Evolutionary conservation across 2,329 filamentous ascomycete species (phyloP), one percentile per base, ranked within the genome.

Genomic region (Penicillium hesseltinei): DNA sequence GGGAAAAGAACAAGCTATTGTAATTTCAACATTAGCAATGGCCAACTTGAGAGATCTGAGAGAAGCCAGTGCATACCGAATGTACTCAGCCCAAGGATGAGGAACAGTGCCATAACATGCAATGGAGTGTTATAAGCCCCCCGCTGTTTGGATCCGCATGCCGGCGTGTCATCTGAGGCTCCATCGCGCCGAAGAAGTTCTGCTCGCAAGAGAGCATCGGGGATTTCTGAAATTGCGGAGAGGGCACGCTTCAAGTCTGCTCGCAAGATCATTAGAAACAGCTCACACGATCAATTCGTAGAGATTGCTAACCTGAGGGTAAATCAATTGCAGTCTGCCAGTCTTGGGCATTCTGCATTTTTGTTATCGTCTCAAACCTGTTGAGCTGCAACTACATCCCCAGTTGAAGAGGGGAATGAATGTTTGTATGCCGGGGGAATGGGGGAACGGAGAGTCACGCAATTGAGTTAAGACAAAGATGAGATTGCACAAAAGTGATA

Each of bases 21-120:
- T 27, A 31, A 25, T 52, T 43, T 29, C 21, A 55, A 21, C n/a
- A 43, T 66, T 55, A 63, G 56, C 35, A 21, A 54, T 29, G n/a
- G 44, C 15, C 27, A 42, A 29, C 35, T 29, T 31, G 19, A 25
- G 44, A 19, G 31, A 25, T 33, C 35, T 36, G n/a, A 38, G 10
- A 48, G n/a, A 52, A 48, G 33, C n/a, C 5, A 29, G 23, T 33
- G 43, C 63, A 44, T 70, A 77, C 75, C 75, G 36, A 77, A 66
- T 44, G 75, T 77, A 58, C 75, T 77, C 54, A 90, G 71, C 0
- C 75, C 68, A 51, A 90, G 76, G 55, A 90, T 89, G 39, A 90
- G 75, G 57, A 89, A 78, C 56, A 91, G 73, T 43, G 88, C 88
- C 67, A 86, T 83, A 50, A 90, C 82, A 70, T 91, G 88, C 42